These are phyloP conservation scores for Orobanche coerulescens DNA, from an alignment of 257 asterid species.

Conservation along the genomic window DNA sequence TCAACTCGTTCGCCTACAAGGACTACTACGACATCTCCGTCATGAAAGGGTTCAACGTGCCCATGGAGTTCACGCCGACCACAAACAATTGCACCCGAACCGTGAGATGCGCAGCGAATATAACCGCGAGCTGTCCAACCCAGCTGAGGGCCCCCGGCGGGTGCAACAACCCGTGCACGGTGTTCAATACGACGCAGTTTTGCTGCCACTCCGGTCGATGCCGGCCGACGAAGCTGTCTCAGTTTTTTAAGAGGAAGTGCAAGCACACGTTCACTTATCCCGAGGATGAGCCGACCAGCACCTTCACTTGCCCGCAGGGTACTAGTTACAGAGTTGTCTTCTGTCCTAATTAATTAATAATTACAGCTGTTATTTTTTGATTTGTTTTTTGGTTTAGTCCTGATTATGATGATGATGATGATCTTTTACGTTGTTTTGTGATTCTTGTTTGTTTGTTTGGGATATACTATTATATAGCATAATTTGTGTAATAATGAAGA, in stretches of 20 bases:
- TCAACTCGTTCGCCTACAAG: slow-evolving; percentile 31
- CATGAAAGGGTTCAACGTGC: slow-evolving; percentile 55
- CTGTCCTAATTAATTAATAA: slow-evolving; percentile 42
- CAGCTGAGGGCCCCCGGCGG: slow-evolving; percentile 52
- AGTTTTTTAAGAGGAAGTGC: slow-evolving; percentile 62
- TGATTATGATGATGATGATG: no score
- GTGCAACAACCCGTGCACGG: slow-evolving; percentile 75
- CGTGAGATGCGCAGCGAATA: slow-evolving; percentile 45
- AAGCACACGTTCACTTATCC: slow-evolving; percentile 48
- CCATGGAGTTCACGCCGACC: slow-evolving; percentile 36
- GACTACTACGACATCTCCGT: slow-evolving; percentile 54
- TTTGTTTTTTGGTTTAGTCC: no score
- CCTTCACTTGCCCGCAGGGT: slow-evolving; percentile 39
- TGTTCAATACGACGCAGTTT: slow-evolving; percentile 43
- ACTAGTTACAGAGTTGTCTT: slow-evolving; percentile 42
- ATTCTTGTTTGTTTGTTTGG: no score
- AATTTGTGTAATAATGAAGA: no score
- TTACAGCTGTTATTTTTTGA: no score
- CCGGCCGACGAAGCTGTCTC: slow-evolving; percentile 46
- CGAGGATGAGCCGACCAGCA: slow-evolving; percentile 56
- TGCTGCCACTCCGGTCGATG: slow-evolving; percentile 65
- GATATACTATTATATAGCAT: no score
- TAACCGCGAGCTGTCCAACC: slow-evolving; percentile 50
- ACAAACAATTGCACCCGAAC: slow-evolving; percentile 40
- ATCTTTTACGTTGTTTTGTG: no score